phyloP scores from a whole-genome alignment of 768 basidiomycete genomes.

The Royoungia palumana region DNA sequence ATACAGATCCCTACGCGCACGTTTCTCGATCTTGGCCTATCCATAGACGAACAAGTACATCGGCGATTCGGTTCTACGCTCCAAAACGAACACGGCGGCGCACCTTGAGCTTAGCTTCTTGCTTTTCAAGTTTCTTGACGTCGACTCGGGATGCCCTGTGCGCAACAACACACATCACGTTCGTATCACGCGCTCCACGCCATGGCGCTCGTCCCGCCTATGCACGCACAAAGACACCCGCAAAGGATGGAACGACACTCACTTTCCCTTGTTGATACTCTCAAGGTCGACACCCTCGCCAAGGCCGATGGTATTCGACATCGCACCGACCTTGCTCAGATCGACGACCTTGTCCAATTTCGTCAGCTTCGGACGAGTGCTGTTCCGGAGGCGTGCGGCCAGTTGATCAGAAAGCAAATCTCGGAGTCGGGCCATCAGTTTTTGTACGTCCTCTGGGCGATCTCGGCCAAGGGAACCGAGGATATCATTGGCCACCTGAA shows the following conservation, averaged over 20 bases:
- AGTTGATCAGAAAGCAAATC: constrained; percentile 66
- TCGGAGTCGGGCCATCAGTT: constrained; percentile 62
- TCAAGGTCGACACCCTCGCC: constrained; percentile 85
- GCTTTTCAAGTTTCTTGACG: constrained; percentile 93
- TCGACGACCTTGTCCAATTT: constrained; percentile 87
- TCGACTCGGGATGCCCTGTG: constrained; percentile 85
- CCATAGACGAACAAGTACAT: constrained; percentile 1
- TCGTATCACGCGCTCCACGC: not conserved
- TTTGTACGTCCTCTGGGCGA: constrained; percentile 54
- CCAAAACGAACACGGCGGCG: not conserved
- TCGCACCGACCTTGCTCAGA: constrained; percentile 72
- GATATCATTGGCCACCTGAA: constrained; percentile 71
- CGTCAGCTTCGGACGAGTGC: constrained; percentile 61
- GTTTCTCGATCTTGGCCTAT: constrained; percentile 95
- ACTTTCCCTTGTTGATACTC: constrained; percentile 94
- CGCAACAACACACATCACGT: constrained; percentile 7
- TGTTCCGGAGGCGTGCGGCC: constrained; percentile 52
- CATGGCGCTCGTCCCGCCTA: not conserved
- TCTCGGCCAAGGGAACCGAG: constrained; percentile 74
- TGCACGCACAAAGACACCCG: constrained; percentile 1
- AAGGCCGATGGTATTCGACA: constrained; percentile 77
- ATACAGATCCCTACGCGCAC: constrained; percentile 85
- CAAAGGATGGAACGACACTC: constrained; percentile 17
- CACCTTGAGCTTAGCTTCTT: constrained; percentile 92
- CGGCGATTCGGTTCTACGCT: not conserved